These are phyloP conservation scores for Alternaria tenuissima DNA, from an alignment of 2,329 filamentous ascomycete genomes.

Conservation along the genomic window DNA sequence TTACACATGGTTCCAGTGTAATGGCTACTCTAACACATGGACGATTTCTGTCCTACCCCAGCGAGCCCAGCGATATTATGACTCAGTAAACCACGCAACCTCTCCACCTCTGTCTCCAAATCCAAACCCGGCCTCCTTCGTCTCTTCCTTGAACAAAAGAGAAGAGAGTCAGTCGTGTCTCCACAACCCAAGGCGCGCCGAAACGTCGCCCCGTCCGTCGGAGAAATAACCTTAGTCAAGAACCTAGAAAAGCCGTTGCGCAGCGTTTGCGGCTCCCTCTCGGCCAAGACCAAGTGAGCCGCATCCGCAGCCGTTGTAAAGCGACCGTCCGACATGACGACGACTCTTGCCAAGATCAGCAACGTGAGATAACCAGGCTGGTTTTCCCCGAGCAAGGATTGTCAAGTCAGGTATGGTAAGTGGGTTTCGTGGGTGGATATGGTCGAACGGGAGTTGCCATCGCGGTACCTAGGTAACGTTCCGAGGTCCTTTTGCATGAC, in stretches of 20 bases:
- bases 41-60: background rate
- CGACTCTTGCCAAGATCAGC: background rate
- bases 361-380: background rate
- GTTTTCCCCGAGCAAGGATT: background rate
- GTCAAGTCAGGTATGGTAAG: background rate
- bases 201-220: background rate
- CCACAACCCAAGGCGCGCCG: background rate
- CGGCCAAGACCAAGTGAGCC: background rate
- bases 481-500: background rate
- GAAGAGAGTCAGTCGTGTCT: background rate
- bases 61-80: background rate
- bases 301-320: background rate
- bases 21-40: background rate
- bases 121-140: background rate
- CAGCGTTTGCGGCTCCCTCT: background rate
- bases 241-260: background rate
- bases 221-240: background rate
- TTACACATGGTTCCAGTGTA: background rate
- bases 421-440: background rate
- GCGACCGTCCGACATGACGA: background rate
- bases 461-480: background rate
- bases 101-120: background rate
- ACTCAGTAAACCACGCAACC: background rate
- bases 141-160: background rate
- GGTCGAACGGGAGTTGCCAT: background rate